A percentile compares a stretch with the other conserved stretches of the same genome.
phyloP scores from a whole-genome alignment of 352 stramenopile genomes.

The Phytophthora fragariaefolia region DNA sequence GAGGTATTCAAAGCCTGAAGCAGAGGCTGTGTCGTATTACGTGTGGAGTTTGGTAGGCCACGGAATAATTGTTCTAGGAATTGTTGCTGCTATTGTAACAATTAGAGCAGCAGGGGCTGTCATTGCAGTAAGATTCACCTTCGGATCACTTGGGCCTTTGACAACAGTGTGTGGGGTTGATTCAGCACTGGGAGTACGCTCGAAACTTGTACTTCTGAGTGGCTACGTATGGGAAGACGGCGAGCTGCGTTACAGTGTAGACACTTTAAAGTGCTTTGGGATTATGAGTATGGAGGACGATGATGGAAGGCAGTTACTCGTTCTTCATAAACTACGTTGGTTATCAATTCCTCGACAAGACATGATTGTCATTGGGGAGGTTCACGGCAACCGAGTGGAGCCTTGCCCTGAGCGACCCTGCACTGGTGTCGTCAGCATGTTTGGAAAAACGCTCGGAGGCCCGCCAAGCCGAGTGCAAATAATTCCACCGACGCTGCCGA shows the following conservation, averaged over 20 bases:
- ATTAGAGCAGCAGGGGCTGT: constrained; percentile 13
- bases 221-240: constrained; percentile 6
- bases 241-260: constrained; percentile 2
- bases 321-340: constrained; percentile 1
- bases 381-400: not conserved
- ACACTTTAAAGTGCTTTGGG: constrained; percentile 7
- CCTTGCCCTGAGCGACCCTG: constrained; percentile 2
- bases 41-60: constrained; percentile 17
- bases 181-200: constrained; percentile 2
- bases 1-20: constrained; percentile 2
- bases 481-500: no score
- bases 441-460: not conserved
- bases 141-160: constrained; percentile 5
- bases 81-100: constrained; percentile 16
- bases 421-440: constrained; percentile 5
- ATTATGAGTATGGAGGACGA: constrained; percentile 12
- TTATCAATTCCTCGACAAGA: constrained; percentile 8
- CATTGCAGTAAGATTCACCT: constrained; percentile 1
- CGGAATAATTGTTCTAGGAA: constrained; percentile 19
- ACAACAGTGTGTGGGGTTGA: constrained; percentile 8
- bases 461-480: not conserved
- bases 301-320: not conserved
- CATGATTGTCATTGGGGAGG: constrained; percentile 9
- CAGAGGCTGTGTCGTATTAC: constrained; percentile 26
- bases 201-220: constrained; percentile 11